phyloP scores from a whole-genome alignment of 2,329 filamentous ascomycete species.

The Venturia aucupariae region DNA sequence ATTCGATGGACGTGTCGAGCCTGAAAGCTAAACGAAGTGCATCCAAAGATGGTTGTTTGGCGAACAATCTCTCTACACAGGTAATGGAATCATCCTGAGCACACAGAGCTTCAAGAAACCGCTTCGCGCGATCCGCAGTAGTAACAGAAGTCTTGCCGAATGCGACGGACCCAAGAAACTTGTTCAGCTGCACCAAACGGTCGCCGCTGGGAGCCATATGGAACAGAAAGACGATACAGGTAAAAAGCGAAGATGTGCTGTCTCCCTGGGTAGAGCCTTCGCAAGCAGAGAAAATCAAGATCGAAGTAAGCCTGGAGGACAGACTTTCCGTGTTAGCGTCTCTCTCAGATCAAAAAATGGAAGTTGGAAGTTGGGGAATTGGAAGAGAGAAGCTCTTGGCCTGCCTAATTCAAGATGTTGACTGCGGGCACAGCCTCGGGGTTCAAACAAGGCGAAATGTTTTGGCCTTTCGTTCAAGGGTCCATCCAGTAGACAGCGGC shows the following conservation, averaged over 20 bases:
- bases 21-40: conserved; percentile 35
- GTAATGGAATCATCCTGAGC: conserved; percentile 31
- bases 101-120: conserved; percentile 42
- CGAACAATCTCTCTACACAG: conserved; percentile 34
- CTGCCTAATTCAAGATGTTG: background rate
- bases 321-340: background rate
- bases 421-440: background rate
- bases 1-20: conserved; percentile 33
- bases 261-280: too few relatives aligned
- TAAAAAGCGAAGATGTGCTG: background rate
- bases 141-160: background rate
- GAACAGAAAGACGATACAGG: too few relatives aligned
- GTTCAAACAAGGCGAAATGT: background rate
- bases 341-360: background rate
- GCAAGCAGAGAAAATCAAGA: background rate
- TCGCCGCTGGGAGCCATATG: background rate
- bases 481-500: too few relatives aligned
- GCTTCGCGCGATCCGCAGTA: conserved; percentile 22
- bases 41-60: conserved; percentile 23
- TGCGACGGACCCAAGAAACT: conserved; percentile 2
- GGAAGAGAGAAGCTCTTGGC: background rate
- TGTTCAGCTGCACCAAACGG: background rate
- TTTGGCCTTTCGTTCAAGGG: too few relatives aligned
- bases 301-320: background rate
- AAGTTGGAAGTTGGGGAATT: background rate